Base-by-base conservation (phyloP, 2,329 filamentous ascomycete species). In the Cladosporium velox region DNA sequence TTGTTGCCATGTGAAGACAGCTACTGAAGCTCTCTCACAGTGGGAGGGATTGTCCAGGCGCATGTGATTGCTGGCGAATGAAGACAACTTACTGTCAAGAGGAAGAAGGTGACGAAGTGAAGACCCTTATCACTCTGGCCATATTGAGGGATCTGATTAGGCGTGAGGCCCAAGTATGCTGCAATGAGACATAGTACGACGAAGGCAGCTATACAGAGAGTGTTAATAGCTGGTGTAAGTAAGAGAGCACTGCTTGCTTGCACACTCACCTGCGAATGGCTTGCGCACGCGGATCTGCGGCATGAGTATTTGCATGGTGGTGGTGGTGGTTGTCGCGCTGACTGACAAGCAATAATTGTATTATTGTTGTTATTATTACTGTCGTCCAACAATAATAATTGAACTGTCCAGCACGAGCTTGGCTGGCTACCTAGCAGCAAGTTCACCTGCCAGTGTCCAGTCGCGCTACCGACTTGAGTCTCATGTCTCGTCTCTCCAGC, bases 21-120 rank as follows among this genome's bases (percentile, higher is more conserved):
- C 18, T 49, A 54, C 15, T 65, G n/a, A 44, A 60, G 57, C 44
- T 60, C 32, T 60, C 30, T 32, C 51, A 14, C 30, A 24, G 52
- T 28, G 52, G 47, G 7, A 54, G 51, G 51, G 51, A 54, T 55
- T 11, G 52, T 55, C 18, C 18, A 34, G 30, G 30, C 30, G 64
- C 59, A 52, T 66, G 30, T 41, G 41, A 59, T 65, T 41, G 6
- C 32, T 47, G n/a, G 41, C 41, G 41, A 47, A n/a, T 47, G 41
- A 47, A 47, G 57, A 44, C 41, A 44, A 57, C 61, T 81, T 70
- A 91, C 79, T 18, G 94, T 97, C 63, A 99, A 86, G 71, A 92
- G 77, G 84, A 98, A 97, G 83, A 99, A 98, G 73, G 91, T 93
- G 66, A 93, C 68, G 72, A 91, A 85, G 79, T 98, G 95, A 32